Base-by-base conservation (phyloP, 2,329 filamentous ascomycete genomes). In the Pseudovirgaria hyperparasitica region DNA sequence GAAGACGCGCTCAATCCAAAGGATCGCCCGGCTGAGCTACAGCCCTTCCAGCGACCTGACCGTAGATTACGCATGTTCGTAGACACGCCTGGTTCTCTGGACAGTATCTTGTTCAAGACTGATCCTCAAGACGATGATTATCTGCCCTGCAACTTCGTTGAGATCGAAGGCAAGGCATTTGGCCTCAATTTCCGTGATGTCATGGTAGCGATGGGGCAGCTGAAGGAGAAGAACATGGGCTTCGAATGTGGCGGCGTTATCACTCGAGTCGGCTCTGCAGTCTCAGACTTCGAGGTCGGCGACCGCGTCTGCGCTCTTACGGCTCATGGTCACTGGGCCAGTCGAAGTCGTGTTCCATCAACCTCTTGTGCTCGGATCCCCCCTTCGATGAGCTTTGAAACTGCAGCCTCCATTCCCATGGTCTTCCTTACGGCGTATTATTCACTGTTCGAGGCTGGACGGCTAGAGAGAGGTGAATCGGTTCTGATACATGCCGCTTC, bases 151-250 rank as follows among this genome's bases (percentile, higher is more conserved):
- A 33, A 50, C 13, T 29, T 49, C 2, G 40, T 57, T 8, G 52
- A 55, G 17, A 39, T 58, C 16, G 40, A 48, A 23, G 44, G 52
- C 28, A 54, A 54, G 25, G 40, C 45, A 1, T 22, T 19, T 6
- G 40, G 39, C 2, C 25, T 43, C 13, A 44, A 37, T 16, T 37
- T 26, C 25, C 35, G 35, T 14, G 43, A 48, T 21, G 15, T 38
- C 11, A 23, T 37, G 5, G 25, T 38, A 6, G 30, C 38, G 4
- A 29, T 40, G 7, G 55, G 55, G 5, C 48, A 54, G 21, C 16
- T 52, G 10, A 34, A 38, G 7, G 18, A 21, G 13, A 10, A 18
- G 7, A 21, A 19, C 11, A 5, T 32, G 11, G 39, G 38, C 10
- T 10, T 34, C 20, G 41, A 42, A 15, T 38, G 32, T n/a, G 37